Conservation (phyloP, 768 basidiomycete species). For the Dioszegia hungarica region DNA sequence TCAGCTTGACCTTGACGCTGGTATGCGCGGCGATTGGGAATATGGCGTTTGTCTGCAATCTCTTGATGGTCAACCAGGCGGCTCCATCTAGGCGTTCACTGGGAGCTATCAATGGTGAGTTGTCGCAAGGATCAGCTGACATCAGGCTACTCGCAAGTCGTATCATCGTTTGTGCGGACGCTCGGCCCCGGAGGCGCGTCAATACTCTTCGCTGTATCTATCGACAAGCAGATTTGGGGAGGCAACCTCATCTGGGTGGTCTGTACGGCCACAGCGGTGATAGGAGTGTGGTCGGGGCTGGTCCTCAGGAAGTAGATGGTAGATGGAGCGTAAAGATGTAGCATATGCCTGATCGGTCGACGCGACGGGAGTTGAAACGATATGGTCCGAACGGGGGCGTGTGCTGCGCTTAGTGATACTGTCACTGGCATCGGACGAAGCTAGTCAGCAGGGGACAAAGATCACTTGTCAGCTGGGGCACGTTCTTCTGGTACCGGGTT, state of each 20-base stretch:
- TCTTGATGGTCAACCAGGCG: constrained; percentile 36
- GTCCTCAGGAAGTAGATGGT: background rate
- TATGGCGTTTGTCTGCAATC: constrained; percentile 23
- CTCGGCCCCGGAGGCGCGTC: constrained; percentile 33
- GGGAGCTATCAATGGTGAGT: constrained; percentile 38
- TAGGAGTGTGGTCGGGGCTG: background rate
- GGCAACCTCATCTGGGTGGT: constrained; percentile 34
- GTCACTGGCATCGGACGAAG: too few relatives aligned
- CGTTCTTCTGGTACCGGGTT: too few relatives aligned
- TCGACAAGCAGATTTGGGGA: constrained; percentile 28
- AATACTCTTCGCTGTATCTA: constrained; percentile 32
- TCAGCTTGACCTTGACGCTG: constrained; percentile 22
- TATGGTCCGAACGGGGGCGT: too few relatives aligned
- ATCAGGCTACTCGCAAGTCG: constrained; percentile 31
- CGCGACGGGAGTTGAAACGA: too few relatives aligned
- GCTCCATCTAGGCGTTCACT: constrained; percentile 25
- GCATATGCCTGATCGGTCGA: too few relatives aligned
- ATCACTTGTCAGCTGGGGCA: too few relatives aligned
- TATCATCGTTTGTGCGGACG: constrained; percentile 26
- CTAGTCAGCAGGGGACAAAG: too few relatives aligned
- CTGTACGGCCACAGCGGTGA: background rate
- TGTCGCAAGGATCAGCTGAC: background rate
- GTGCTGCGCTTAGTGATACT: too few relatives aligned
- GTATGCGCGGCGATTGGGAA: constrained; percentile 25
- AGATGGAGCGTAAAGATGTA: background rate